Evolutionary conservation across 2,329 filamentous ascomycete species (phyloP), one percentile per base, ranked within the genome.

Genomic region (Periconia sp.): DNA sequence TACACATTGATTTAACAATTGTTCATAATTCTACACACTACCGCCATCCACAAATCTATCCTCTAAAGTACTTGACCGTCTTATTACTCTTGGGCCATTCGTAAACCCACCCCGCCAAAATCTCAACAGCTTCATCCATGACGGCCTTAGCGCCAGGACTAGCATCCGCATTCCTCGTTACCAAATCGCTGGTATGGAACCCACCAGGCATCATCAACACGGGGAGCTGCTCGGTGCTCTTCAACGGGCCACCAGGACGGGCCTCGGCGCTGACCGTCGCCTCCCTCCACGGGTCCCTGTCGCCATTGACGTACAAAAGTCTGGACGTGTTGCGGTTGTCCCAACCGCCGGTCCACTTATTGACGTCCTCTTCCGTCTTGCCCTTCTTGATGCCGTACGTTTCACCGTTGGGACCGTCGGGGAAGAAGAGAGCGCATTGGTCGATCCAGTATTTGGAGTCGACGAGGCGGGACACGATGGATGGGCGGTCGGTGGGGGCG

Each of bases 211-310:
- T 18, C 9, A 45, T 30, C 20, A 23, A 11, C 14, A 45, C 23
- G 19, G 43, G 43, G 10, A 33, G 27, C n/a, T 45, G 43, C 14
- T 23, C 20, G 10, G 43, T 45, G 27, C 43, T 45, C 27, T 45
- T 23, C 13, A 45, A 42, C 35, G 47, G 47, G n/a, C 47, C 47
- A 30, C 47, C 47, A 3, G 47, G 47, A 11, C 47, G 19, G 15
- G 27, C 9, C 35, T 49, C 23, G 11, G 47, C 47, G 17, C 47
- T 49, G 9, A 49, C 47, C 10, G 47, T 49, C n/a, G 47, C 47
- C 11, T 35, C 31, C 31, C 33, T 19, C 47, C 47, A 49, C 33
- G 47, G 47, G 30, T 49, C 47, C 20, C 27, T 14, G 14, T 41
- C 31, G 7, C 47, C 47, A 14, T 49, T 49, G 10, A 23, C 47